A percentile compares a stretch with the other conserved stretches of the same genome.
Evolutionary conservation across 2,329 filamentous ascomycete species (phyloP).

Genomic region (Aspergillus sp.): DNA sequence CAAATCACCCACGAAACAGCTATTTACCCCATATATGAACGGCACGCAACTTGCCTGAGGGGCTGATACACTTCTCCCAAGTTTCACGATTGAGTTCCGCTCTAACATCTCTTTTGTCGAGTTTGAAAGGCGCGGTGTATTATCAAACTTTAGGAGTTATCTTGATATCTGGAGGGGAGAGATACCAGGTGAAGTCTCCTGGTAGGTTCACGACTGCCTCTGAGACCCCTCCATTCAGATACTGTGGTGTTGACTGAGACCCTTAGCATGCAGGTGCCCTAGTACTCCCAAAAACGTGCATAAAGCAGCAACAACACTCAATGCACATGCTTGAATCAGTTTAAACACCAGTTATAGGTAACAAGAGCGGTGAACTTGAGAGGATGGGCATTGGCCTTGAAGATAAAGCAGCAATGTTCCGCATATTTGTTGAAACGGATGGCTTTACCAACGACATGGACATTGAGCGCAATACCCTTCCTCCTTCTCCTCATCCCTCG

Average conservation of each 20-base stretch:
- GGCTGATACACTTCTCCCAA: neutral
- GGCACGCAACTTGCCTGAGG: neutral
- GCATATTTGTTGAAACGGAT: slow-evolving; percentile 14
- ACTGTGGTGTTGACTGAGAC: slow-evolving; percentile 17
- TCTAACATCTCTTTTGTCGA: neutral
- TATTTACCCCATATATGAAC: neutral
- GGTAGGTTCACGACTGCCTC: slow-evolving; percentile 15
- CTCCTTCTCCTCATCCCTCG: slow-evolving; percentile 1
- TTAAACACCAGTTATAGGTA: slow-evolving; percentile 9
- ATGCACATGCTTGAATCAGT: slow-evolving; percentile 9
- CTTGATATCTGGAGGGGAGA: neutral
- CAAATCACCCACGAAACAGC: slow-evolving; percentile 1
- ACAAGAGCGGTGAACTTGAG: slow-evolving; percentile 28
- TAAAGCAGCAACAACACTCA: slow-evolving; percentile 12
- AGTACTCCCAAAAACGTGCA: slow-evolving; percentile 22
- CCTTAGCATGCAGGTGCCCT: slow-evolving; percentile 29
- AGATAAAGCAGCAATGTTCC: slow-evolving; percentile 23
- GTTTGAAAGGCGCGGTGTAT: neutral
- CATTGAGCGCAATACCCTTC: slow-evolving; percentile 9
- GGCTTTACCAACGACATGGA: slow-evolving; percentile 7
- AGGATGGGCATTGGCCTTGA: slow-evolving; percentile 10
- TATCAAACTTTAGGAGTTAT: no score
- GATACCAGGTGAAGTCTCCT: neutral
- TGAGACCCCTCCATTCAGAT: slow-evolving; percentile 26
- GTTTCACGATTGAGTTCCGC: neutral